Base-by-base conservation (phyloP, 2,329 filamentous ascomycete genomes). In the Diaporthe sp. region DNA sequence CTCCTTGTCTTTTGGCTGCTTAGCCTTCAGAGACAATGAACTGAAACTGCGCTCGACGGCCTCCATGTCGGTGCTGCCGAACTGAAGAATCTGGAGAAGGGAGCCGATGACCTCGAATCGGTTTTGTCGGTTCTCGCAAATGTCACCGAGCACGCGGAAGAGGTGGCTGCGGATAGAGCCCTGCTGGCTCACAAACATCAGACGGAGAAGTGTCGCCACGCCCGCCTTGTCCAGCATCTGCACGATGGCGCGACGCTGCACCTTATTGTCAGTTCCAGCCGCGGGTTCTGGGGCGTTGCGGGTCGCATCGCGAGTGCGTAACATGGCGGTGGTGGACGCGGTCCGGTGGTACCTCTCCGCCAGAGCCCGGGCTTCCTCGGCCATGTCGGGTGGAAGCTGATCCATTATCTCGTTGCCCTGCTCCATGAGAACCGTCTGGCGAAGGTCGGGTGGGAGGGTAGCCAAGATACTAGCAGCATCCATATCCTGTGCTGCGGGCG, bases 151-250 rank as follows among this genome's bases (percentile, higher is more conserved):
- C 72, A 99, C 94, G 73, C 93, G 93, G 82, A 97, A 96, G 72
- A 99, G 89, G 76, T 95, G 94, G 77, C 90, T 92, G 79, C 95
- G 94, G 67, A 97, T 93, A 77, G 94, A 97, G 31, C 94, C 95
- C 78, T 96, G 94, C 79, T 98, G 95, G 65, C 95, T 94, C 80
- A 98, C 95, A 83, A 99, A 99, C 96, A 99, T 98, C 13, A 99
- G 90, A n/a, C 97, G 94, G 58, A 99, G 89, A 47, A 99, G 87
- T n/a, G 97, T 98, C 37, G 97, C 97, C 78, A 99, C 93, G 37
- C 97, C 97, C 63, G 96, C 91, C 85, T 98, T 98, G 84, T 99
- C 97, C 42, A 99, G 91, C 94, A 99, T 98, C 83, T 99, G 97
- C 34, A 98, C 94, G 75, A 97, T 94, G 31, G 95, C 93, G 77